phyloP scores from a whole-genome alignment of 495 filamentous ascomycete genomes.

The Bombardia bombarda region DNA sequence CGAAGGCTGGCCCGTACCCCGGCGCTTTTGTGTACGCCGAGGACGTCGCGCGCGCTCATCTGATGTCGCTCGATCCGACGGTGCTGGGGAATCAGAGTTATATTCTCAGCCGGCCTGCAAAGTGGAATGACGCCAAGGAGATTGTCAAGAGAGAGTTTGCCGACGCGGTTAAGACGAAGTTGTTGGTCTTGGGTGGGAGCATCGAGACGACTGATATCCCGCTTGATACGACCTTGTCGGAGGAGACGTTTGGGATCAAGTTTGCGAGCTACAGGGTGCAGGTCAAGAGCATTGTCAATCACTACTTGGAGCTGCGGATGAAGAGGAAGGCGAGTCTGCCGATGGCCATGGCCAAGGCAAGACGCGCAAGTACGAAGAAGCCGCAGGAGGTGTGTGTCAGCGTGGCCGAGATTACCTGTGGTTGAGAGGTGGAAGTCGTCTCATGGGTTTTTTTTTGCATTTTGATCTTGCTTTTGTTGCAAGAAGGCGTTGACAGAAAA shows the following conservation, averaged over 20 bases:
- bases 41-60: constrained; percentile 37
- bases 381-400: constrained; percentile 9
- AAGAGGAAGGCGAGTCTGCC: constrained; percentile 5
- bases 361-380: too few relatives aligned
- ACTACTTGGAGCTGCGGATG: constrained; percentile 24
- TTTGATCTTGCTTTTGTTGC: background rate
- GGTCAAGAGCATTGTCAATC: constrained; percentile 31
- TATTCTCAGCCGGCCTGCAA: constrained; percentile 21
- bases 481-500: background rate
- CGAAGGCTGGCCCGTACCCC: constrained; percentile 18
- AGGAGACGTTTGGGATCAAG: constrained; percentile 39
- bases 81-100: constrained; percentile 33
- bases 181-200: constrained; percentile 31
- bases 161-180: constrained; percentile 28
- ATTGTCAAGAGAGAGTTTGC: constrained; percentile 33
- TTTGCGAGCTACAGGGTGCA: constrained; percentile 40
- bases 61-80: constrained; percentile 29
- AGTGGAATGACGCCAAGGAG: constrained; percentile 38
- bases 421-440: constrained; percentile 1
- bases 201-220: constrained; percentile 27
- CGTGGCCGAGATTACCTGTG: constrained; percentile 7
- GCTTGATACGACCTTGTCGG: constrained; percentile 34
- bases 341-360: too few relatives aligned
- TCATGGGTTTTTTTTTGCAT: background rate
- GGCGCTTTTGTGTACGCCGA: constrained; percentile 32